These are phyloP conservation scores for Harringtonia lauricola DNA, from an alignment of 2,329 filamentous ascomycete species.

Conservation along the genomic window DNA sequence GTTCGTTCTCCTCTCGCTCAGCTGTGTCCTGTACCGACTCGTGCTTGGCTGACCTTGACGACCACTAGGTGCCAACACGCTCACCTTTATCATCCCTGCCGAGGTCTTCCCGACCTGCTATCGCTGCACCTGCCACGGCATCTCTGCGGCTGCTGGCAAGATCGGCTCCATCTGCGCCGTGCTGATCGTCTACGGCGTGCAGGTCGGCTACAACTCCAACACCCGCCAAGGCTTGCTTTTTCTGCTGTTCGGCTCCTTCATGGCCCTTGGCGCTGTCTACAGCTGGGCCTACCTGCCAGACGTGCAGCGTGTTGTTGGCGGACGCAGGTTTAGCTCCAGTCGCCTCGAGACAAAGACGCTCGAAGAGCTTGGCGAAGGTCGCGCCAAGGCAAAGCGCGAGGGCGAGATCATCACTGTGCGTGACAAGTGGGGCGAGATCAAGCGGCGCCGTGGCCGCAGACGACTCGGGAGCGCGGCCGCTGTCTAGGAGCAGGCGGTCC, in stretches of 20 bases:
- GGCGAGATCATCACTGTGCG: constrained; percentile 32
- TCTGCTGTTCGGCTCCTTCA: constrained; percentile 37
- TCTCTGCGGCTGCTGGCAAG: constrained; percentile 50
- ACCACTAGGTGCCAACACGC: constrained; percentile 41
- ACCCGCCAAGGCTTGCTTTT: constrained; percentile 37
- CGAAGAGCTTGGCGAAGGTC: constrained; percentile 38
- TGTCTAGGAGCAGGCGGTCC: too few relatives aligned
- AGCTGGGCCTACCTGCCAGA: constrained; percentile 42
- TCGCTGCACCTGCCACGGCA: constrained; percentile 50
- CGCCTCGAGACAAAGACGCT: constrained; percentile 31
- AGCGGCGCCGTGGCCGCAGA: constrained; percentile 17
- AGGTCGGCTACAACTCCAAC: constrained; percentile 27
- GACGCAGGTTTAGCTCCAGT: constrained; percentile 17
- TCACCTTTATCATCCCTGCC: constrained; percentile 53
- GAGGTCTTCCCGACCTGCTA: constrained; percentile 56
- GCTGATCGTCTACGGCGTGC: constrained; percentile 38
- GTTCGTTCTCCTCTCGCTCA: constrained; percentile 18
- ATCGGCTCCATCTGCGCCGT: constrained; percentile 43
- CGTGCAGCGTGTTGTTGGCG: constrained; percentile 27
- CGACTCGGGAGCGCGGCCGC: background rate
- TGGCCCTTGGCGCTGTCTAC: constrained; percentile 35
- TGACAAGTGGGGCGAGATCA: constrained; percentile 30
- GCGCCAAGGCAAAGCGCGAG: constrained; percentile 29
- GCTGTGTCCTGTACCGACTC: too few relatives aligned
- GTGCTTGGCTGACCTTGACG: too few relatives aligned